Percentiles rank a stretch among this genome's conserved stretches.
Evolutionary conservation across 2,329 filamentous ascomycete genomes (phyloP).

Genomic region (Stenocarpella maydis): DNA sequence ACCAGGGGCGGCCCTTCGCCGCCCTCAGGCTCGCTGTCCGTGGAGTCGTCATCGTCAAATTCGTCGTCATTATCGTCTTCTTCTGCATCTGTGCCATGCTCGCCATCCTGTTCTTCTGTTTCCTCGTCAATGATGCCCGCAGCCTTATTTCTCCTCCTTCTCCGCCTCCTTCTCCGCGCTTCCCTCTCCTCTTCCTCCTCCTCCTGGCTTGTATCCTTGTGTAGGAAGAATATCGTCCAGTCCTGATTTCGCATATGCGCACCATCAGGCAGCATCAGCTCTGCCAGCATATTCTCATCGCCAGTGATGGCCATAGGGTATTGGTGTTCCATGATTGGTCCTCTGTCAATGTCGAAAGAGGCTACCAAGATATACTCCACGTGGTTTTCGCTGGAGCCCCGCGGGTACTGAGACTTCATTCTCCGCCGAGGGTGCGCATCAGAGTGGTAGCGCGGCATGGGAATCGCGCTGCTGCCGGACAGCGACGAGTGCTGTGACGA

Average conservation of each 20-base stretch:
- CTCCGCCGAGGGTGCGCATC: conserved; percentile 61
- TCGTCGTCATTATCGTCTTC: conserved; percentile 54
- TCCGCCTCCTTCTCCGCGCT: conserved; percentile 59
- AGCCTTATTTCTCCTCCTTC: conserved; percentile 59
- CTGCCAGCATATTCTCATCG: conserved; percentile 96
- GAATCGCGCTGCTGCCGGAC: conserved; percentile 46
- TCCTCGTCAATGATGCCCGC: conserved; percentile 58
- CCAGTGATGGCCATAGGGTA: conserved; percentile 94
- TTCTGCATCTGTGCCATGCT: conserved; percentile 52
- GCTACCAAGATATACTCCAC: conserved; percentile 98
- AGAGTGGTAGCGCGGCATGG: conserved; percentile 55
- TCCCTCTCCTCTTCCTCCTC: conserved; percentile 79
- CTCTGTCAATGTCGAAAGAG: conserved; percentile 95
- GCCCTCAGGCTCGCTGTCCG: conserved; percentile 71
- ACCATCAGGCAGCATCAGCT: conserved; percentile 98
- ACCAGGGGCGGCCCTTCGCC: conserved; percentile 90
- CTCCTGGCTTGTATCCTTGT: conserved; percentile 88
- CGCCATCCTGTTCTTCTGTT: conserved; percentile 59
- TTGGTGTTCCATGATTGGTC: conserved; percentile 98
- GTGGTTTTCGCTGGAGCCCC: conserved; percentile 83
- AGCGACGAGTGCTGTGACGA: conserved; percentile 70
- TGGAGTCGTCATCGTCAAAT: conserved; percentile 62
- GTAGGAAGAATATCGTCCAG: conserved; percentile 99
- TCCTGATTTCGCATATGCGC: conserved; percentile 94
- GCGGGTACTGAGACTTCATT: conserved; percentile 78